These are phyloP conservation scores for Ustilago tritici DNA, from an alignment of 1,284 basidiomycete species.

Conservation along the genomic window DNA sequence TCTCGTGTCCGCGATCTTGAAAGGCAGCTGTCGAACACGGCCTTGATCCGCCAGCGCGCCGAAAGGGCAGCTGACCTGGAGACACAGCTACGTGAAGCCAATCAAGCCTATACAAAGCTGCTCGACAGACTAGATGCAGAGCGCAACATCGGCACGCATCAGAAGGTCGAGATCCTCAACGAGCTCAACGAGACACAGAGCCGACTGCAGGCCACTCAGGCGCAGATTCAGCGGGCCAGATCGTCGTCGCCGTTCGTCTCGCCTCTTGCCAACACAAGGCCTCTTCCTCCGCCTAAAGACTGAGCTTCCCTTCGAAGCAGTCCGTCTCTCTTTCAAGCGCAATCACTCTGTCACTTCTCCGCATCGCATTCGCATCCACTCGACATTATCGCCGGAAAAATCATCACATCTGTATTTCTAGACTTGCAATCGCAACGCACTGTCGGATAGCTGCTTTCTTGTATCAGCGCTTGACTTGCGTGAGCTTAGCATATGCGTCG, in stretches of 20 bases:
- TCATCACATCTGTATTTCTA: slow-evolving; percentile 10
- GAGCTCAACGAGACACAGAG: slow-evolving; percentile 50
- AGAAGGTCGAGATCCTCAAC: slow-evolving; percentile 53
- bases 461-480: neutral
- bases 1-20: slow-evolving; percentile 52
- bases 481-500: neutral
- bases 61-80: slow-evolving; percentile 47
- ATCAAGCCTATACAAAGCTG: slow-evolving; percentile 34
- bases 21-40: slow-evolving; percentile 37
- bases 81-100: slow-evolving; percentile 36
- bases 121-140: slow-evolving; percentile 39
- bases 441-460: neutral
- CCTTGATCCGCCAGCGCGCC: slow-evolving; percentile 31
- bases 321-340: neutral
- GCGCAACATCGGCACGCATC: slow-evolving; percentile 30
- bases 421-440: slow-evolving; percentile 1
- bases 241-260: slow-evolving; percentile 17
- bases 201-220: slow-evolving; percentile 34
- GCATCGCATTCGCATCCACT: neutral
- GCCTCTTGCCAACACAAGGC: slow-evolving; percentile 11
- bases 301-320: neutral
- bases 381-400: neutral
- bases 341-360: neutral
- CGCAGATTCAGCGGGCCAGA: slow-evolving; percentile 26
- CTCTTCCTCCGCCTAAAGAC: slow-evolving; percentile 25